Evolutionary conservation across 75 land plant genomes (phyloP).

Genomic region (Pseudotsuga menziesii): DNA sequence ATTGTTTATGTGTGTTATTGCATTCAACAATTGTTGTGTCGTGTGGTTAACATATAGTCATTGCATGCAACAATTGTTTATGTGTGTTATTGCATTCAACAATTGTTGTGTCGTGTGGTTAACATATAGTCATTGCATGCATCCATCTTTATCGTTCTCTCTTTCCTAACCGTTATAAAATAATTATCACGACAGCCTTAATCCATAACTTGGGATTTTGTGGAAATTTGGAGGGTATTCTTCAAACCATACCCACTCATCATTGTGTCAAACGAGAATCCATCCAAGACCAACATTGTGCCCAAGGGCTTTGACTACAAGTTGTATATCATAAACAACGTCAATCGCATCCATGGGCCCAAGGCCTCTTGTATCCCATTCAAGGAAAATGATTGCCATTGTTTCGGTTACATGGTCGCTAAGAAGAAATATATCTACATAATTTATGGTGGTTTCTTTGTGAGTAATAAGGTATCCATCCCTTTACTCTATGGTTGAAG

Average conservation of each 20-base stretch:
- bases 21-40: too few species aligned
- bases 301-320: conserved; percentile 66
- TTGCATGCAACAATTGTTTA: too few species aligned
- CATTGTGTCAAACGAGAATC: conserved; percentile 61
- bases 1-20: too few species aligned
- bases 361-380: conserved; percentile 61
- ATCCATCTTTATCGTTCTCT: too few species aligned
- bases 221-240: conserved; percentile 74
- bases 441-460: conserved; percentile 70
- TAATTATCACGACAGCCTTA: background rate
- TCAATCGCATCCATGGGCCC: conserved; percentile 58
- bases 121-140: too few species aligned
- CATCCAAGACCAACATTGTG: conserved; percentile 39
- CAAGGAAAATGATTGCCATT: conserved; percentile 74
- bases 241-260: conserved; percentile 59
- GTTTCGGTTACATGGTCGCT: conserved; percentile 63
- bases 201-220: conserved; percentile 57
- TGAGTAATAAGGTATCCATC: background rate
- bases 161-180: too few species aligned
- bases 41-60: too few species aligned
- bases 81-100: too few species aligned
- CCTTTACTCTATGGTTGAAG: too few species aligned
- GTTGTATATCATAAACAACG: conserved; percentile 61
- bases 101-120: too few species aligned
- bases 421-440: conserved; percentile 70